phyloP scores from a whole-genome alignment of 495 filamentous ascomycete genomes.

The Trypethelium eluteriae region DNA sequence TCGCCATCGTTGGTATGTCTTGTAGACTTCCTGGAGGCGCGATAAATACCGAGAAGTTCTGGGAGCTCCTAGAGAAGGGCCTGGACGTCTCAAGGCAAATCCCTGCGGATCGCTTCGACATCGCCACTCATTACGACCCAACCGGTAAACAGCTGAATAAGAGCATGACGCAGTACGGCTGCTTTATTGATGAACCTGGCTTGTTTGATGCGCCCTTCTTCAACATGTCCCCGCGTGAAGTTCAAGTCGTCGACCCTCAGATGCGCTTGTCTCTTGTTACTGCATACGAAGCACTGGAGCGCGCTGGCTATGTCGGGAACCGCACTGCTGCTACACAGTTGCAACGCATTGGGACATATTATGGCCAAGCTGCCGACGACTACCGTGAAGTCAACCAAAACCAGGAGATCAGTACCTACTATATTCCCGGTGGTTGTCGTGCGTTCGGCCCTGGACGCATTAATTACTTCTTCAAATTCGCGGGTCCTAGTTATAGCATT shows the following conservation, averaged over 20 bases:
- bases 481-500: conserved; percentile 25
- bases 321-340: conserved; percentile 27
- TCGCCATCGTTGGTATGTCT: conserved; percentile 31
- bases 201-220: conserved; percentile 39
- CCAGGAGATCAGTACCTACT: conserved; percentile 32
- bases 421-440: conserved; percentile 31
- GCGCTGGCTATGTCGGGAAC: conserved; percentile 33
- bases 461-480: conserved; percentile 27
- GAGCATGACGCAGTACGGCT: conserved; percentile 21
- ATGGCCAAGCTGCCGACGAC: conserved; percentile 35
- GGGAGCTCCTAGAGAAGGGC: conserved; percentile 26
- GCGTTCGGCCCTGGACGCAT: conserved; percentile 34
- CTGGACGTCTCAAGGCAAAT: conserved; percentile 22
- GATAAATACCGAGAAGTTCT: conserved; percentile 22
- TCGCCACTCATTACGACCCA: conserved; percentile 23
- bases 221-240: conserved; percentile 37
- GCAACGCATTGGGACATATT: conserved; percentile 34
- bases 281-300: conserved; percentile 37
- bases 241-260: conserved; percentile 25
- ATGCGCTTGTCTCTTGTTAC: conserved; percentile 35
- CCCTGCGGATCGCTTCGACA: conserved; percentile 24
- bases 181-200: conserved; percentile 26
- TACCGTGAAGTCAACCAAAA: conserved; percentile 28
- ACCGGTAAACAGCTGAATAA: conserved; percentile 27
- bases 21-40: conserved; percentile 28